Evolutionary conservation across 2,329 filamentous ascomycete genomes (phyloP), one percentile per base, ranked within the genome.

Genomic region (Aspergillus niger): DNA sequence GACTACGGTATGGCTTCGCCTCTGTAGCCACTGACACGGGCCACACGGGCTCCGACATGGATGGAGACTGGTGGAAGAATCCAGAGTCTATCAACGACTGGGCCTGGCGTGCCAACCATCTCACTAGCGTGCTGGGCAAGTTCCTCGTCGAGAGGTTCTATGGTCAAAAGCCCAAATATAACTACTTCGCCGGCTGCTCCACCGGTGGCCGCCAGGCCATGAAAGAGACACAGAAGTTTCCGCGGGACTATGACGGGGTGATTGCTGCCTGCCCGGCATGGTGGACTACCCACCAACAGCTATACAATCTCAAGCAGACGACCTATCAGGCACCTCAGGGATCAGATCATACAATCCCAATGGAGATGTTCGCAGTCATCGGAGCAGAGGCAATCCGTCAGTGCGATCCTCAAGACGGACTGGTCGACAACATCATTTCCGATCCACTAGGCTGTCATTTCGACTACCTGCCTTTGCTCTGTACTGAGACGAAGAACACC

Each of bases 321-420:
- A 26, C 26, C 26, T 49, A 26, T 13, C 44, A 48, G 6, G 44
- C 44, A 15, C 44, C 44, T 24, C 11, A 48, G 44, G 44, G 44
- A 7, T 48, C 44, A 2, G 8, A 22, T 10, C 44, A 48, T 24
- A 48, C 44, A 4, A 57, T 57, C 24, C 44, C 55, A 3, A 22
- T n/a, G 17, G 28, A 32, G 4, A 24, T 57, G 32, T 57, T 57
- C 20, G 26, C 17, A 3, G 17, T 57, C 3, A 57, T 57, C 2
- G 44, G 32, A 10, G 44, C 7, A 2, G 55, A 57, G 20, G 17
- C 38, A 5, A 28, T 51, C 11, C 28, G 32, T 5, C 55, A 57
- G 36, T 57, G 55, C 20, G 55, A 57, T 15, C 30, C 30, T 8
- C 43, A 49, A 11, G 55, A 57, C 13, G 44, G 55, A n/a, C n/a